Percentiles rank a stretch among this genome's conserved stretches.
phyloP scores from a whole-genome alignment of 176 grass and related monocot genomes.

The Panicum miliaceum region DNA sequence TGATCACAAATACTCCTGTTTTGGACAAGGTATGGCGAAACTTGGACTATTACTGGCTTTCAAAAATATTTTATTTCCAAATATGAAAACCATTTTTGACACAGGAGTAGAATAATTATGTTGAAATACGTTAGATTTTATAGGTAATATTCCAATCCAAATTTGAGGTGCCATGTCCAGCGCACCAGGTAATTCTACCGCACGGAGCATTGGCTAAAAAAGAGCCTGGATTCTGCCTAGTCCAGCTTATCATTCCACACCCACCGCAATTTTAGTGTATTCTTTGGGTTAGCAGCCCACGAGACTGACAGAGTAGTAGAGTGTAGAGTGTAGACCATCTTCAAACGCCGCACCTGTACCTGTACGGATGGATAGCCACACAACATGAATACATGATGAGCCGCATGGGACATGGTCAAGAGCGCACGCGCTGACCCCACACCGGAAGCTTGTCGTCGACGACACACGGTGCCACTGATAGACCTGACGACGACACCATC shows the following conservation, averaged over 20 bases:
- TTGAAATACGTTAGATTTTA: too few relatives aligned
- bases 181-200: too few relatives aligned
- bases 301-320: neutral
- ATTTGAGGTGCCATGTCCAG: too few relatives aligned
- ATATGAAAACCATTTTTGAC: too few relatives aligned
- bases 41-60: neutral
- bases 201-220: neutral
- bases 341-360: too few relatives aligned
- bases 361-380: neutral
- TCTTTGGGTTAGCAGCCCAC: neutral
- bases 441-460: conserved; percentile 20
- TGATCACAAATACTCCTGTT: too few relatives aligned
- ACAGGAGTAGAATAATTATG: too few relatives aligned
- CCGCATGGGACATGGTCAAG: conserved; percentile 1
- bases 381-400: neutral
- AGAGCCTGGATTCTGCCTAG: neutral
- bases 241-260: neutral
- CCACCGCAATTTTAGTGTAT: neutral
- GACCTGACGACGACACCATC: neutral
- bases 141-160: too few relatives aligned
- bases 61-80: neutral
- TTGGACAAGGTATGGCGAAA: too few relatives aligned
- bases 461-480: neutral
- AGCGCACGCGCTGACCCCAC: conserved; percentile 14
- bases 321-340: too few relatives aligned